Evolutionary conservation across 164 flowering plant species (phyloP), one percentile per base, ranked within the genome.

Genomic region (Amborella trichopoda): DNA sequence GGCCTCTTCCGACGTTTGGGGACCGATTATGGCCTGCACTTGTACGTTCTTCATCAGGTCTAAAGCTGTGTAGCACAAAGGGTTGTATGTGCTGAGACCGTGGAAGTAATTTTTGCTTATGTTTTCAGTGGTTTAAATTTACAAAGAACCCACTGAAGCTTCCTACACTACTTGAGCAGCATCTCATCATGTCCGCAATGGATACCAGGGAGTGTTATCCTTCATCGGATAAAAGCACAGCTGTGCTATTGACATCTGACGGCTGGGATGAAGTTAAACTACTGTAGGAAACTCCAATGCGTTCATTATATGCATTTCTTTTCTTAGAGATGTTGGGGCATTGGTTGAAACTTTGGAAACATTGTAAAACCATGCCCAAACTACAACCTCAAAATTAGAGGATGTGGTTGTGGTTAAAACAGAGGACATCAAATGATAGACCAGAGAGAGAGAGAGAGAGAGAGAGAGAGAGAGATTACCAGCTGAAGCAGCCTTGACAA

Each of bases 11-110:
- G 69, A 65, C 26, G 52, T 19, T 28, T 30, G 42, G 6, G 65
- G 62, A 1, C 69, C 69, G 13, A 60, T 48, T 9, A 65, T 56
- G 1, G 62, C 69, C 53, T 60, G 41, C 28, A 60, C 69, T 22
- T 42, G 41, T 2, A 48, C 48, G 33, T 45, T 56, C 22, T 52
- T 28, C 40, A 60, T 3, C 2, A 65, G 42, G 26, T 55, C 58
- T 20, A 48, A 12, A 16, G 44, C 69, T 65, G 55, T 37, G 55
- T 21, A 6, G 26, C n/a, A n/a, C n/a, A n/a, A n/a, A n/a, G n/a
- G n/a, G n/a, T n/a, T n/a, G n/a, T n/a, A n/a, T n/a, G n/a, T n/a
- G n/a, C n/a, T n/a, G n/a, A n/a, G n/a, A n/a, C n/a, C n/a, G n/a
- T n/a, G n/a, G n/a, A n/a, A n/a, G n/a, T n/a, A n/a, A n/a, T n/a